Conservation (phyloP, 805 yeast genomes). For the Kazachstania kunashirensis region DNA sequence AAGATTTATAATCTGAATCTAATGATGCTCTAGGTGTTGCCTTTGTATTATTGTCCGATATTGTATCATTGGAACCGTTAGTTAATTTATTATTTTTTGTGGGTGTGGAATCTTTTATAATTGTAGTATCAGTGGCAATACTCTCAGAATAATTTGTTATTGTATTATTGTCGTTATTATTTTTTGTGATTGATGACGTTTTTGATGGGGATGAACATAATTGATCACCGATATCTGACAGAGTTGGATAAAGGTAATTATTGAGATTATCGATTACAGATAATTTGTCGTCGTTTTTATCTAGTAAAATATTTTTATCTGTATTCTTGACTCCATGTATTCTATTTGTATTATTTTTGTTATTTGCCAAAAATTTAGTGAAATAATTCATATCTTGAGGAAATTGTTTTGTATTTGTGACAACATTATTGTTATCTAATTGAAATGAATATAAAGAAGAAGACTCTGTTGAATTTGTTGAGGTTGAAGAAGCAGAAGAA, state of each 20-base stretch:
- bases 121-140: slow-evolving; percentile 14
- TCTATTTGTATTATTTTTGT: too few species aligned
- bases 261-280: background rate
- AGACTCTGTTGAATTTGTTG: slow-evolving; percentile 5
- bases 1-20: slow-evolving; percentile 20
- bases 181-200: slow-evolving; percentile 1
- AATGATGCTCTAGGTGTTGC: slow-evolving; percentile 3
- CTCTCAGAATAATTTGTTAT: slow-evolving; percentile 5
- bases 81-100: slow-evolving; percentile 1
- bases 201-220: background rate
- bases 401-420: too few species aligned
- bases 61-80: background rate
- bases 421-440: too few species aligned
- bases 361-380: too few species aligned
- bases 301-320: too few species aligned
- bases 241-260: background rate
- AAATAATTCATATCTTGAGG: too few species aligned
- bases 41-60: slow-evolving; percentile 8
- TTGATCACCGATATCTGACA: slow-evolving; percentile 1
- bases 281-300: too few species aligned
- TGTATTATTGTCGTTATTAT: background rate
- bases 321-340: too few species aligned
- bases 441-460: slow-evolving; percentile 7
- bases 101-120: too few species aligned
- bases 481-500: slow-evolving; percentile 5